These are phyloP conservation scores for Mycena albidolilacea DNA, from an alignment of 768 basidiomycete species.

Conservation along the genomic window DNA sequence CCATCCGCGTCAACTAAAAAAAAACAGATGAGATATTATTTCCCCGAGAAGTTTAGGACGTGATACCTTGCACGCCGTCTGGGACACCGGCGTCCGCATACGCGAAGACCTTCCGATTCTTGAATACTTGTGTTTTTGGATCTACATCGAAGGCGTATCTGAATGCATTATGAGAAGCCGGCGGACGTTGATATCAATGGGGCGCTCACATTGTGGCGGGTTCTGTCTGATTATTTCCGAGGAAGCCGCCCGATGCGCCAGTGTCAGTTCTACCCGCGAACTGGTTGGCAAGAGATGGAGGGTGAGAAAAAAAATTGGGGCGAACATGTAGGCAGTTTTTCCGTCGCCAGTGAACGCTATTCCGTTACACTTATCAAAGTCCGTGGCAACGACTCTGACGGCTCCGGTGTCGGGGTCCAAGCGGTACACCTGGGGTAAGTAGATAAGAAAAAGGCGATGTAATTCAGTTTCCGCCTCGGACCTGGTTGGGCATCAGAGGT, in stretches of 20 bases:
- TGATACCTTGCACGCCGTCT: background rate
- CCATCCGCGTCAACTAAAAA: conserved; percentile 75
- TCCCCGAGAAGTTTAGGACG: too few relatives aligned
- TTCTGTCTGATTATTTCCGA: conserved; percentile 67
- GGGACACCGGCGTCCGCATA: conserved; percentile 66
- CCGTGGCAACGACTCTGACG: conserved; percentile 82
- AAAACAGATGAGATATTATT: background rate
- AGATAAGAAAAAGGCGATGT: background rate
- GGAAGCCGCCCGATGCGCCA: conserved; percentile 60
- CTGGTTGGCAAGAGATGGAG: background rate
- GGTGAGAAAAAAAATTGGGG: background rate
- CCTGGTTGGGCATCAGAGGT: conserved; percentile 77
- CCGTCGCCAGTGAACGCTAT: conserved; percentile 80
- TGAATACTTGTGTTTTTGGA: conserved; percentile 64
- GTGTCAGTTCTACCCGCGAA: conserved; percentile 62
- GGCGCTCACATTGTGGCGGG: conserved; percentile 77
- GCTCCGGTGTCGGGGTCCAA: conserved; percentile 76
- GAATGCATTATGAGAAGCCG: background rate
- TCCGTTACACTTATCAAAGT: conserved; percentile 81
- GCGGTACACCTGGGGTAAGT: conserved; percentile 67
- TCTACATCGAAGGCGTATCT: conserved; percentile 83
- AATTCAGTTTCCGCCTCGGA: background rate
- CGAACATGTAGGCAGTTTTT: conserved; percentile 72
- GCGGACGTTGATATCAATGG: background rate
- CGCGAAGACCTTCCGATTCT: conserved; percentile 76